Percentiles rank a stretch among this genome's conserved stretches.
phyloP scores from a whole-genome alignment of 2,329 filamentous ascomycete species.

The Aspergillus quadricinctus region DNA sequence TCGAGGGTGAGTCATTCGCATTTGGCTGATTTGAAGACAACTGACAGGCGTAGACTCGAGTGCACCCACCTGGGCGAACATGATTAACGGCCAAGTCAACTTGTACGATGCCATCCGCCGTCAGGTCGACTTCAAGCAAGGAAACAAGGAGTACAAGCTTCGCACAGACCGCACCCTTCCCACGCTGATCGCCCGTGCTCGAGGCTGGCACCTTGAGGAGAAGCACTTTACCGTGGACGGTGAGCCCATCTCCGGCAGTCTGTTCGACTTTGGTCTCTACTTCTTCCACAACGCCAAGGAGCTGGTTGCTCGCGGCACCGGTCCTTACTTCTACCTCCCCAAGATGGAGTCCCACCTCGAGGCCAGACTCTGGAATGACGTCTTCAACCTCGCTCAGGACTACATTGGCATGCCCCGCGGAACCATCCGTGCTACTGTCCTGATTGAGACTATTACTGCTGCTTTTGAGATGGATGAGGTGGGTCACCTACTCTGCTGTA shows the following conservation, averaged over 20 bases:
- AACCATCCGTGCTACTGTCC: slow-evolving; percentile 88
- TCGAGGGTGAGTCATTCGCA: slow-evolving; percentile 66
- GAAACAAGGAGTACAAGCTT: slow-evolving; percentile 94
- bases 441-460: slow-evolving; percentile 96
- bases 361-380: slow-evolving; percentile 96
- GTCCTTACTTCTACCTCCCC: slow-evolving; percentile 96
- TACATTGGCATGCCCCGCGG: slow-evolving; percentile 83
- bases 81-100: slow-evolving; percentile 98
- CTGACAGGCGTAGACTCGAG: slow-evolving; percentile 65
- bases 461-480: slow-evolving; percentile 97
- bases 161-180: slow-evolving; percentile 82
- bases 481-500: neutral
- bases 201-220: slow-evolving; percentile 97
- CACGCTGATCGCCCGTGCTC: slow-evolving; percentile 87
- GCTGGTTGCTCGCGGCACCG: slow-evolving; percentile 74
- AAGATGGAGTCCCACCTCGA: slow-evolving; percentile 99
- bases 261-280: slow-evolving; percentile 98
- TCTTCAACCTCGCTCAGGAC: slow-evolving; percentile 93
- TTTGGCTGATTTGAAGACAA: neutral
- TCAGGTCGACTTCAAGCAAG: slow-evolving; percentile 94
- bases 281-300: slow-evolving; percentile 98
- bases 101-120: slow-evolving; percentile 92
- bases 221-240: slow-evolving; percentile 96
- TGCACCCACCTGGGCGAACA: slow-evolving; percentile 97
- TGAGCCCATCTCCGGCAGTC: slow-evolving; percentile 83